Percentiles rank a stretch among this genome's conserved stretches.
Evolutionary conservation across 768 basidiomycete species (phyloP).

Genomic region (Tylopilus plumbeoviolaceoides): DNA sequence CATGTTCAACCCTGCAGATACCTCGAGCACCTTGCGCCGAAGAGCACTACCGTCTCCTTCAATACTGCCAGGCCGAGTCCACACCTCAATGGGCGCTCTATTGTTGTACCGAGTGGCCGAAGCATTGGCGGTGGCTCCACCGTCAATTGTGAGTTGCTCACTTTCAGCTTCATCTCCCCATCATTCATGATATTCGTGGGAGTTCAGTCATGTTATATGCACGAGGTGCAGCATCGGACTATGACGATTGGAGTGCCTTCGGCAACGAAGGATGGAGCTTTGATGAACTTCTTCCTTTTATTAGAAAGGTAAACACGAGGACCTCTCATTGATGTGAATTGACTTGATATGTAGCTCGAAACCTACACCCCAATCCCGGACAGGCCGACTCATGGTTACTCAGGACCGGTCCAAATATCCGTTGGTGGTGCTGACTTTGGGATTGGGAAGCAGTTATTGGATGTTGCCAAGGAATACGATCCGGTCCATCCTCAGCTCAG

Average conservation of each 20-base stretch:
- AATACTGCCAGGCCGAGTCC: constrained; percentile 38
- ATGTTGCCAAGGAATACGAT: constrained; percentile 44
- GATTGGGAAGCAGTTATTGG: constrained; percentile 41
- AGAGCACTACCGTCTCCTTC: constrained; percentile 41
- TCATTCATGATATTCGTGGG: too few relatives aligned
- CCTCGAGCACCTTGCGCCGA: constrained; percentile 38
- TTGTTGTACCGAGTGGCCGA: constrained; percentile 42
- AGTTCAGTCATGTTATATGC: constrained; percentile 46
- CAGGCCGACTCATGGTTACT: constrained; percentile 36
- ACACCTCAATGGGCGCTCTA: constrained; percentile 42
- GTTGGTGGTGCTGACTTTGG: neutral
- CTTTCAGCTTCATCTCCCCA: too few relatives aligned
- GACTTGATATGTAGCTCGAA: constrained; percentile 25
- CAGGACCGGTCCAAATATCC: constrained; percentile 29
- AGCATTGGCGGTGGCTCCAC: constrained; percentile 60
- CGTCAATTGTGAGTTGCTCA: constrained; percentile 47
- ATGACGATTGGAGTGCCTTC: constrained; percentile 53
- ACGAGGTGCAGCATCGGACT: constrained; percentile 58
- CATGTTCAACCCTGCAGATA: constrained; percentile 56
- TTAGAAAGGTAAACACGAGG: constrained; percentile 44
- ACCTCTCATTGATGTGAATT: neutral
- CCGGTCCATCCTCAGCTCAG: constrained; percentile 38
- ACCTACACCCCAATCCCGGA: constrained; percentile 30
- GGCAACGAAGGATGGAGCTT: constrained; percentile 62
- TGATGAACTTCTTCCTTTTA: constrained; percentile 50